Evolutionary conservation across 2,329 filamentous ascomycete genomes (phyloP), one percentile per base, ranked within the genome.

Genomic region (Colletotrichum endophyticum): DNA sequence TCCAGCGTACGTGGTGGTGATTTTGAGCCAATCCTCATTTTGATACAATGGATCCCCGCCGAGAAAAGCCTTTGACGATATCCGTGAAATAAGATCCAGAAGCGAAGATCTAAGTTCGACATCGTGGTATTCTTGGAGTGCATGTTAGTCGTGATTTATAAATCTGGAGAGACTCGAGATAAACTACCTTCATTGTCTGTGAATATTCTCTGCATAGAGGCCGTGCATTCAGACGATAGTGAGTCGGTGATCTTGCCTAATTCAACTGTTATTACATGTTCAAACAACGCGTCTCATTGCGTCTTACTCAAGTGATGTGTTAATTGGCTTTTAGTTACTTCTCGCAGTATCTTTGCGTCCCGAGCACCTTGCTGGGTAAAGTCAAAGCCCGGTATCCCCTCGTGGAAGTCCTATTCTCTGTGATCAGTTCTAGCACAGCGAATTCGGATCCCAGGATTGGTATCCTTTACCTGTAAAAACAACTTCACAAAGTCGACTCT

Each of bases 31-130:
- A 56, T 84, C 81, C 28, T 85, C 79, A 77, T 90, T 85, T 8
- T 86, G 86, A 79, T 86, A 88, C 9, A 89, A 78, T 5, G 62
- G 70, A 5, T 83, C 81, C 4, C 81, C 78, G 5, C 89, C 89
- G 3, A 90, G 80, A 77, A 90, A 90, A 4, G 89, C 84, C 6
- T 87, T 83, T 3, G 89, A 87, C 0, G 89, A 89, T 15, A 90
- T 78, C 7, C 88, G 87, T 12, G 88, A 87, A 13, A 91, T 84
- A 8, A 89, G n/a, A 8, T 76, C 57, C 3, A 76, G 70, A 8
- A 76, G 72, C 8, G 62, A 44, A 1, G 61, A 53, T 19, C 68
- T 44, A 1, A 71, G 27, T 22, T 70, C 59, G 6, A 66, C 57
- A 32, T 12, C 78, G 75, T 16, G 77, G 71, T 34, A 79, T 78